These are phyloP conservation scores for Porcisia hertigi DNA, from an alignment of 208 protist species.

Conservation along the genomic window DNA sequence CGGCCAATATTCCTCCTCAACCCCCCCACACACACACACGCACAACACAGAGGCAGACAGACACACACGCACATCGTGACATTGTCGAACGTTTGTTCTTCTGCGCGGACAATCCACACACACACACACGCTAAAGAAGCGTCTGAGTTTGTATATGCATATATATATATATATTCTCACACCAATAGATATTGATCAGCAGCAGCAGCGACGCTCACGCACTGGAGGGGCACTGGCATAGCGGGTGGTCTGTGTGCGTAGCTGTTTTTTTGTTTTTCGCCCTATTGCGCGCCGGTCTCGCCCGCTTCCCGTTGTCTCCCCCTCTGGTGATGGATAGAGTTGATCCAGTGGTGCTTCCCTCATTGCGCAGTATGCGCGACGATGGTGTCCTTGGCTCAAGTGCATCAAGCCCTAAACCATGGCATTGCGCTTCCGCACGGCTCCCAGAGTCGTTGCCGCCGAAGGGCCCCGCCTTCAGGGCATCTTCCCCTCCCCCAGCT, in stretches of 20 bases:
- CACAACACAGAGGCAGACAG: not conserved
- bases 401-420: not conserved
- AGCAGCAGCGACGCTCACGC: not conserved
- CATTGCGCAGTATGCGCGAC: not conserved
- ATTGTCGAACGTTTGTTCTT: not conserved
- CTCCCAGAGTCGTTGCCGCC: not conserved
- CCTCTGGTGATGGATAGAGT: not conserved
- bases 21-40: not conserved
- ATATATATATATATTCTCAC: too few relatives aligned
- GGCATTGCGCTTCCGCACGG: not conserved
- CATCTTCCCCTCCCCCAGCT: not conserved
- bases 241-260: not conserved
- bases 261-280: not conserved
- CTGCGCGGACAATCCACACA: too few relatives aligned
- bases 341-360: not conserved
- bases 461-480: not conserved
- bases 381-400: not conserved
- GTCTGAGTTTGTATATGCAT: too few relatives aligned
- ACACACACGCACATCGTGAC: slow-evolving; percentile 2
- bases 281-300: not conserved
- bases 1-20: not conserved
- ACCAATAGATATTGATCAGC: too few relatives aligned
- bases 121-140: too few relatives aligned
- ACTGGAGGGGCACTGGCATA: not conserved
- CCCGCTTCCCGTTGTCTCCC: not conserved